A percentile compares a stretch with the other conserved stretches of the same genome.
Evolutionary conservation across 129 eudicot genomes (phyloP).

Genomic region (Flaveria bidentis): DNA sequence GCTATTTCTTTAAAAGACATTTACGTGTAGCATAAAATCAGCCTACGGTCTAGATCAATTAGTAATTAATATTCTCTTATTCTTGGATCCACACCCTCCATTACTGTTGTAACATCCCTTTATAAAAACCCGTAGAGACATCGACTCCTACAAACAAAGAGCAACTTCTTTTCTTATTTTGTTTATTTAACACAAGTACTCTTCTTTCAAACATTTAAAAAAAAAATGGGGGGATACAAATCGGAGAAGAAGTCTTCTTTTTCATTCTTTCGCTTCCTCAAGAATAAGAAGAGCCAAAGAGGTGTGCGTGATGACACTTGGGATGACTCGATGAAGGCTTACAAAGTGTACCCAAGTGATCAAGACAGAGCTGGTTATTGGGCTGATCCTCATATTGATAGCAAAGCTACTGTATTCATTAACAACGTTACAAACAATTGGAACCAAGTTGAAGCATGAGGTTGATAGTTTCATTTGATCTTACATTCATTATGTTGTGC

Average conservation of each 20-base stretch:
- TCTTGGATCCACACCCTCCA: constrained; percentile 7
- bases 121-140: constrained; percentile 16
- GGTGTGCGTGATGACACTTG: constrained; percentile 10
- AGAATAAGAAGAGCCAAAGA: constrained; percentile 14
- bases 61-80: neutral
- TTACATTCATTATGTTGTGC: constrained; percentile 15
- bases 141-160: constrained; percentile 16
- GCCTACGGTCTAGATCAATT: constrained; percentile 2
- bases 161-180: neutral
- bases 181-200: too few relatives aligned
- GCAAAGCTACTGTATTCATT: constrained; percentile 33
- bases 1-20: neutral
- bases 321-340: constrained; percentile 31
- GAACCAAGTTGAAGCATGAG: constrained; percentile 26
- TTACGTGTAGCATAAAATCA: neutral
- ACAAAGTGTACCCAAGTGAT: constrained; percentile 35
- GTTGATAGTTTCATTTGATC: constrained; percentile 16
- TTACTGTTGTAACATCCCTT: neutral
- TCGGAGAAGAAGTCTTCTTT: constrained; percentile 24
- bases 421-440: constrained; percentile 29
- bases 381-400: constrained; percentile 39
- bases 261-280: constrained; percentile 20
- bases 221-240: constrained; percentile 20
- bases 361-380: constrained; percentile 32
- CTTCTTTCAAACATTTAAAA: neutral